Evolutionary conservation across 169 alveolate species (phyloP).

Genomic region (Plasmodium billcollinsi): DNA sequence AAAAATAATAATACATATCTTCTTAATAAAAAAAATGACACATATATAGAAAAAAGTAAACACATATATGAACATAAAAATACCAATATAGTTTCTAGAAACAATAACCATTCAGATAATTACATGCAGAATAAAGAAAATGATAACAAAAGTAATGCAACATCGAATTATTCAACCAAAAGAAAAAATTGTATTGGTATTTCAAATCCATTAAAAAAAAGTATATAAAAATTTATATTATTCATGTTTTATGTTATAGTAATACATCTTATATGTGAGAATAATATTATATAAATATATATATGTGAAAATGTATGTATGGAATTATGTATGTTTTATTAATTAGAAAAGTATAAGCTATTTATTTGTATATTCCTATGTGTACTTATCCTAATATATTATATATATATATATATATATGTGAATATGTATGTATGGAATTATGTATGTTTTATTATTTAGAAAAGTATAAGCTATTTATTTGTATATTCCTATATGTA

Average conservation of each 20-base stretch:
- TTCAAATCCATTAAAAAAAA: conserved; percentile 65
- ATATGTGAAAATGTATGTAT: not conserved
- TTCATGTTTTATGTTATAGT: not conserved
- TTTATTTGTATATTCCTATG: too few relatives aligned
- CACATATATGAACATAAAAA: conserved; percentile 6
- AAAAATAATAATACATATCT: not conserved
- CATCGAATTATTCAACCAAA: conserved; percentile 23
- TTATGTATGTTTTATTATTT: not conserved
- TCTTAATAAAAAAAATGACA: not conserved
- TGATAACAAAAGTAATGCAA: conserved; percentile 2
- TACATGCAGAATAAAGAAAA: not conserved
- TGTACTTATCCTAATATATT: not conserved
- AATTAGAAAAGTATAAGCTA: too few relatives aligned
- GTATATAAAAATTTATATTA: conserved; percentile 18
- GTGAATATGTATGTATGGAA: not conserved
- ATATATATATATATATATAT: not conserved
- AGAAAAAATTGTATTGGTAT: conserved; percentile 56
- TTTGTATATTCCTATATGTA: too few relatives aligned
- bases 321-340: not conserved
- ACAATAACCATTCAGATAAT: not conserved
- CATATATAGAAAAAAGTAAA: not conserved
- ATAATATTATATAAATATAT: not conserved
- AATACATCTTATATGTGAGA: not conserved
- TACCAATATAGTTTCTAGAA: not conserved
- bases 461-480: too few relatives aligned